Base-by-base conservation (phyloP, 2,329 filamentous ascomycete species). In the Nemania diffusa region DNA sequence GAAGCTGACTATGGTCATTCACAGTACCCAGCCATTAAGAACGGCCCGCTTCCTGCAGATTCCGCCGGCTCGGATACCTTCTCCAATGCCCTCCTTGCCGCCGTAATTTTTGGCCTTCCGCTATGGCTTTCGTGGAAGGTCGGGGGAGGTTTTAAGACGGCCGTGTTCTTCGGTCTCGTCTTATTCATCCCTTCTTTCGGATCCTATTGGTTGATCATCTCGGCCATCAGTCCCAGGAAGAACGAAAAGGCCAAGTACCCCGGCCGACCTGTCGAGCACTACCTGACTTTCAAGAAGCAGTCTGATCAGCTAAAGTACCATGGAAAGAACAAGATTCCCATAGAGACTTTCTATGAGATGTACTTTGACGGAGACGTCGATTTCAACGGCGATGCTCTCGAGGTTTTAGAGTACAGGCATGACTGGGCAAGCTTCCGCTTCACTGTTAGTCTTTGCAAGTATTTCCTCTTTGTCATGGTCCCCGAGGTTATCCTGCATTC, bases 381-480 rank as follows among this genome's bases (percentile, higher is more conserved):
- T 74, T 95, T 97, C 87, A 98, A 97, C 80, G 94, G 94, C 65
- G 96, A 98, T 81, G 88, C 87, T 76, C 87, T 98, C 70, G 95
- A 98, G 78, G 85, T 92, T 55, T 83, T 98, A 81, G 96, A 98
- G 82, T 96, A 96, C 84, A 88, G 96, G 77, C 95, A 98, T 79
- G 96, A 99, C 81, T 98, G 96, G 96, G 93, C 93, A 73, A 96
- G 88, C 85, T 97, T 97, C 86, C 88, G 90, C 77, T 97, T 98
- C 83, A 97, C 95, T 70, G 81, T 91, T 76, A 86, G 90, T 76
- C 85, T 97, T 73, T 94, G 94, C 87, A 92, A 92, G 84, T 94
- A 90, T 84, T 94, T 98, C 82, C 84, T 98, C 74, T 90, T 92
- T 69, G 90, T 90, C 79, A 93, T 97, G 84, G 89, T 97, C 71